Evolutionary conservation across 2,329 filamentous ascomycete genomes (phyloP).

Genomic region (Aciculosporium take): DNA sequence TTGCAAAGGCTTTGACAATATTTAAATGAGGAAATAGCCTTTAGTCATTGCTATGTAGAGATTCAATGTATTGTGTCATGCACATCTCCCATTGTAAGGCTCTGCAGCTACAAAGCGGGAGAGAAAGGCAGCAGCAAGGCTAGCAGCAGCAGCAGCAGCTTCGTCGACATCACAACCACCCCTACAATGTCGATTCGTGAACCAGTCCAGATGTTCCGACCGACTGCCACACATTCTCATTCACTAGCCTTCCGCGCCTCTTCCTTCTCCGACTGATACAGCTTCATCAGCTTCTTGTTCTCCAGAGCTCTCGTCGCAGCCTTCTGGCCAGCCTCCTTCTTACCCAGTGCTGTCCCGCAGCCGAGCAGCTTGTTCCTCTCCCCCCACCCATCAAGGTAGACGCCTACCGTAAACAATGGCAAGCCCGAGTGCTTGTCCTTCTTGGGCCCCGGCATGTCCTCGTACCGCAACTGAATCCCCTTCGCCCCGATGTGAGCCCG

Average conservation of each 20-base stretch:
- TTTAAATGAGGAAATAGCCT: too few relatives aligned
- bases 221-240: background rate
- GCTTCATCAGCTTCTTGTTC: conserved; percentile 49
- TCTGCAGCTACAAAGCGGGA: too few relatives aligned
- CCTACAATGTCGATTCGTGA: too few relatives aligned
- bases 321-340: conserved; percentile 53
- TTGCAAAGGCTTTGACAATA: too few relatives aligned
- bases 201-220: too few relatives aligned
- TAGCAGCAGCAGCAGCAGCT: too few relatives aligned
- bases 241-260: background rate
- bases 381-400: conserved; percentile 55
- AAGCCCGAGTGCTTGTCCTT: conserved; percentile 40
- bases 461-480: conserved; percentile 47
- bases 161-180: too few relatives aligned
- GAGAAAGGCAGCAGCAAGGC: too few relatives aligned
- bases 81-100: too few relatives aligned
- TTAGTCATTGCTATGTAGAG: too few relatives aligned
- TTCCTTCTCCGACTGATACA: conserved; percentile 32
- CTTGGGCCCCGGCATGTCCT: conserved; percentile 36
- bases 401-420: conserved; percentile 46
- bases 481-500: conserved; percentile 33
- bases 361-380: conserved; percentile 48
- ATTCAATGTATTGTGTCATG: too few relatives aligned
- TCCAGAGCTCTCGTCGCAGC: conserved; percentile 50
- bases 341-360: conserved; percentile 47